Evolutionary conservation across 2,329 filamentous ascomycete genomes (phyloP).

Genomic region (Cercospora sp.): DNA sequence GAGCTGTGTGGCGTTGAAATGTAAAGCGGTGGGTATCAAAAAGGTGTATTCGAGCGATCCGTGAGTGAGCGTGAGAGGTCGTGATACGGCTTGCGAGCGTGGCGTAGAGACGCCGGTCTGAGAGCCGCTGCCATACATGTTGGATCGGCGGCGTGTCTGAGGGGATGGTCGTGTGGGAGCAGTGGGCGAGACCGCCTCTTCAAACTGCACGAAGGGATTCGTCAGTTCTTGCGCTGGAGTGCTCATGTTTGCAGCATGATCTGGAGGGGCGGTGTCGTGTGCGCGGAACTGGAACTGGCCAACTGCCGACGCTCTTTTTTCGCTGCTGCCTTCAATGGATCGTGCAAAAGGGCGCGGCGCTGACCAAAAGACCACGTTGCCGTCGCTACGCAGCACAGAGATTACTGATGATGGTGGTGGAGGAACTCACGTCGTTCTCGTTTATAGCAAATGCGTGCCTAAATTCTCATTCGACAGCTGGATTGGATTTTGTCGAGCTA

Average conservation of each 20-base stretch:
- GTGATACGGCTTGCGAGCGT: slow-evolving; percentile 85
- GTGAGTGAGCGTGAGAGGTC: slow-evolving; percentile 86
- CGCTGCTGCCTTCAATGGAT: neutral
- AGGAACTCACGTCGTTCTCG: slow-evolving; percentile 22
- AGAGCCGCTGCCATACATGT: slow-evolving; percentile 33
- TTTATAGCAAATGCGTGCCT: slow-evolving; percentile 14
- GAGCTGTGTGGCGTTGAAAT: slow-evolving; percentile 93
- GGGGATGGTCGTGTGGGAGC: slow-evolving; percentile 9
- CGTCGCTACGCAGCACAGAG: neutral
- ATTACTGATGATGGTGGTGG: neutral
- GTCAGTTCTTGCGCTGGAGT: slow-evolving; percentile 30
- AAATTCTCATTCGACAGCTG: slow-evolving; percentile 22
- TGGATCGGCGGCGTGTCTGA: slow-evolving; percentile 15
- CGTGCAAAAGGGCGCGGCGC: neutral
- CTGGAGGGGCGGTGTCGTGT: neutral
- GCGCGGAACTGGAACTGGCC: neutral
- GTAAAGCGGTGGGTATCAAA: slow-evolving; percentile 88
- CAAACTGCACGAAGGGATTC: slow-evolving; percentile 23
- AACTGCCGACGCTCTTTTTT: neutral
- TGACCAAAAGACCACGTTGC: slow-evolving; percentile 1
- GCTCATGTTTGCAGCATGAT: slow-evolving; percentile 20
- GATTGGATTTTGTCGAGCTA: slow-evolving; percentile 12
- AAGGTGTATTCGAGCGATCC: slow-evolving; percentile 96
- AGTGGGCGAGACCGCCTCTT: slow-evolving; percentile 21
- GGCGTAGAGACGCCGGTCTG: slow-evolving; percentile 98